Evolutionary conservation across 2,329 filamentous ascomycete species (phyloP).

Genomic region (Trichoderma guizhouense): DNA sequence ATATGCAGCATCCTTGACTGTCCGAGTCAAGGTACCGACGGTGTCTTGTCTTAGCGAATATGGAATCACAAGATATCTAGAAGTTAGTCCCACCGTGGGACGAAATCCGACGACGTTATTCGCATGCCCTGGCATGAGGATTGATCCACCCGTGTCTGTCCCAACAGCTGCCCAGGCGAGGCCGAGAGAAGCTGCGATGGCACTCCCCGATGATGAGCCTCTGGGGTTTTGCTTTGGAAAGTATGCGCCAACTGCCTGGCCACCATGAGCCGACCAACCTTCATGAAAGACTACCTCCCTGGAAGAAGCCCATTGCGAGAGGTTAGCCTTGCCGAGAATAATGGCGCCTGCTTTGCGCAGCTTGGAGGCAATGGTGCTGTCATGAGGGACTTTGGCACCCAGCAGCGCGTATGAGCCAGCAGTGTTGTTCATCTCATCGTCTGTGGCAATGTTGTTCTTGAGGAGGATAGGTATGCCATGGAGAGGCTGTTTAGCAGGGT

Average conservation of each 20-base stretch:
- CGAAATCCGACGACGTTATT: slow-evolving; percentile 68
- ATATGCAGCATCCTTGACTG: slow-evolving; percentile 62
- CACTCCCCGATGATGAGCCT: slow-evolving; percentile 60
- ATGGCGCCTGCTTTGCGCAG: slow-evolving; percentile 58
- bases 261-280: slow-evolving; percentile 63
- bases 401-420: slow-evolving; percentile 62
- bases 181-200: slow-evolving; percentile 55
- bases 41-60: slow-evolving; percentile 64
- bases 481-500: slow-evolving; percentile 35
- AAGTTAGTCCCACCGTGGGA: slow-evolving; percentile 64
- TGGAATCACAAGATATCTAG: slow-evolving; percentile 61
- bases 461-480: slow-evolving; percentile 64
- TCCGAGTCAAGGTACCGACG: slow-evolving; percentile 62
- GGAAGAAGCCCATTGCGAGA: slow-evolving; percentile 62
- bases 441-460: slow-evolving; percentile 65
- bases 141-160: slow-evolving; percentile 55
- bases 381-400: slow-evolving; percentile 48
- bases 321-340: slow-evolving; percentile 61
- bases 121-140: slow-evolving; percentile 50
- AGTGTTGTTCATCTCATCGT: slow-evolving; percentile 59
- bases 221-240: slow-evolving; percentile 58
- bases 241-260: slow-evolving; percentile 60
- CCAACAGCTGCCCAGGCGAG: slow-evolving; percentile 57
- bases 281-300: slow-evolving; percentile 51
- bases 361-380: slow-evolving; percentile 49